Conservation (phyloP, 169 alveolate species). For the Plasmodium cynomolgi region DNA sequence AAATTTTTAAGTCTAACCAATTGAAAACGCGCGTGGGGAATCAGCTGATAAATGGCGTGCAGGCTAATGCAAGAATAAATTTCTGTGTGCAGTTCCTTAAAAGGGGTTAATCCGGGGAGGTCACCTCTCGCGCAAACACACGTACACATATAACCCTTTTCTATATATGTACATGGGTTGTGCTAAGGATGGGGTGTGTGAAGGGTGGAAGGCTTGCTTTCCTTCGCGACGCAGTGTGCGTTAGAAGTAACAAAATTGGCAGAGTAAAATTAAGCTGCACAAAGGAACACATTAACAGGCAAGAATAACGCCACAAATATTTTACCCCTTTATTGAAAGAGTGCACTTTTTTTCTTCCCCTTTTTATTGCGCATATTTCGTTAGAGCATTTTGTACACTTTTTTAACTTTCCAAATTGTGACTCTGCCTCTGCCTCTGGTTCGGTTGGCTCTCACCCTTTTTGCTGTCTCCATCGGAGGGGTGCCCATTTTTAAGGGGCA, state of each 20-base stretch:
- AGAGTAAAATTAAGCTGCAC: neutral
- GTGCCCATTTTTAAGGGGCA: too few relatives aligned
- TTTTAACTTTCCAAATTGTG: neutral
- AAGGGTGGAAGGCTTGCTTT: neutral
- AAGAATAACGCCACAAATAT: neutral
- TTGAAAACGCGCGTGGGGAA: neutral
- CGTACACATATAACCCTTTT: neutral
- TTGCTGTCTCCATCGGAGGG: neutral
- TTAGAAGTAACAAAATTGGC: neutral
- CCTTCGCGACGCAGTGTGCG: neutral
- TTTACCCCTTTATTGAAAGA: neutral
- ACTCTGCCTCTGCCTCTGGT: neutral
- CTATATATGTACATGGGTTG: neutral
- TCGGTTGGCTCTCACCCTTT: neutral
- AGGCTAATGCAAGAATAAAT: constrained; percentile 34
- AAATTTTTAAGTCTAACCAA: neutral
- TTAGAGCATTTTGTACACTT: neutral
- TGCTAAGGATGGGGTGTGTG: neutral
- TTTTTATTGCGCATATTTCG: neutral
- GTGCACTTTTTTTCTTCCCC: neutral
- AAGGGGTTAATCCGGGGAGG: neutral
- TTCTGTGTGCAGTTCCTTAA: constrained; percentile 36
- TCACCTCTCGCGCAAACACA: neutral
- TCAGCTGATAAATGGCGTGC: constrained; percentile 26
- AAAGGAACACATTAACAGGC: neutral